phyloP scores from a whole-genome alignment of 371 early-diverging fungal species.

The Mortierella sp. region DNA sequence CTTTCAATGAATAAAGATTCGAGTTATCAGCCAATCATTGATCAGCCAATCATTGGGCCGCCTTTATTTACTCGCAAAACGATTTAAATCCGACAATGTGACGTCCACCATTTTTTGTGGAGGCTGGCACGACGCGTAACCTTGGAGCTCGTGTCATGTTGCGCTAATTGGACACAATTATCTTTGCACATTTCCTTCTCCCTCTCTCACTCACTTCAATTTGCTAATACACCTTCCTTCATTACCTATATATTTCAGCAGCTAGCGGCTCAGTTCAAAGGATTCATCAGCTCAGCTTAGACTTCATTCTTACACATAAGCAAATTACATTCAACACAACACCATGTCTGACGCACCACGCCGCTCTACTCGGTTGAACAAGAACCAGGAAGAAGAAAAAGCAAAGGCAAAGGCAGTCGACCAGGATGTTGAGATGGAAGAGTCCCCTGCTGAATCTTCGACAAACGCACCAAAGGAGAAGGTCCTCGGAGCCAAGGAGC shows the following conservation, averaged over 20 bases:
- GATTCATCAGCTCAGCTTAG: neutral
- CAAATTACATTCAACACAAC: neutral
- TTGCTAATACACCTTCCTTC: too few relatives aligned
- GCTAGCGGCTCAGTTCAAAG: too few relatives aligned
- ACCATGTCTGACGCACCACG: conserved; percentile 57
- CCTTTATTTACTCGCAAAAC: neutral
- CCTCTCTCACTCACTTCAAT: too few relatives aligned
- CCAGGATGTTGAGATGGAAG: conserved; percentile 55
- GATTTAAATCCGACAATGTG: neutral
- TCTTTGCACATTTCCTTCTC: too few relatives aligned
- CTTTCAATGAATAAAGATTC: too few relatives aligned
- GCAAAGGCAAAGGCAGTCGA: conserved; percentile 45
- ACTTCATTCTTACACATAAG: neutral
- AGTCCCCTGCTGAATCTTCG: conserved; percentile 21
- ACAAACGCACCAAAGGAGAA: conserved; percentile 30
- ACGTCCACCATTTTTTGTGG: neutral
- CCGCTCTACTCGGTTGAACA: conserved; percentile 53
- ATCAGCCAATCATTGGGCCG: too few relatives aligned
- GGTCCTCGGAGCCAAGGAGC: conserved; percentile 49
- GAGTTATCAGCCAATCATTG: too few relatives aligned
- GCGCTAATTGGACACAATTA: too few relatives aligned
- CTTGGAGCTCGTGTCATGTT: neutral
- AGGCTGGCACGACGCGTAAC: neutral
- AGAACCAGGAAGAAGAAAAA: conserved; percentile 52
- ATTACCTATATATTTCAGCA: too few relatives aligned